Evolutionary conservation across 2,329 filamentous ascomycete genomes (phyloP), one percentile per base, ranked within the genome.

Genomic region (Diaporthe australafricana): DNA sequence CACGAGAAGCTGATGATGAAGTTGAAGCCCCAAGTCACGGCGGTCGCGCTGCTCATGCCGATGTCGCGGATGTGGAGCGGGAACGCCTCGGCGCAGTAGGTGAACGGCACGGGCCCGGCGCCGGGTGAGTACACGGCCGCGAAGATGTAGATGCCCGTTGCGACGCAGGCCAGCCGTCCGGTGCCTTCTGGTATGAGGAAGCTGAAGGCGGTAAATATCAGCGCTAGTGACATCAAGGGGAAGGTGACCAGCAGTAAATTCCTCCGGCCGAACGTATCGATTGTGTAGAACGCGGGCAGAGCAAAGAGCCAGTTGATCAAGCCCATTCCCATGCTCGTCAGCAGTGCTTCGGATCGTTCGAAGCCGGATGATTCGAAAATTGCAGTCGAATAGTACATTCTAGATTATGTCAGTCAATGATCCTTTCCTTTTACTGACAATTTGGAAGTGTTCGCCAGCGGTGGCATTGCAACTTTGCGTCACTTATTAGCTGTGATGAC

Each of bases 211-310:
- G 0, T 88, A 76, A 87, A 66, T 7, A 30, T 65, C 62, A 30
- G 62, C 16, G 30, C 47, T n/a, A 40, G 57, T 30, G 70, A 25
- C 70, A 71, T 71, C 52, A 68, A 27, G 7, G 70, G 70, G 52
- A 71, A 71, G 4, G 70, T 71, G 20, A 71, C 55, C 16, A 71
- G 70, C 38, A 71, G 30, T 5, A 62, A 5, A 9, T 62, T 62
- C 17, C 90, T 86, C 42, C 90, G 88, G n/a, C 90, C 90, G 74
- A 87, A 91, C 0, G 89, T 92, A 77, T 92, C 90, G 90, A 62
- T 62, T 6, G 57, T 92, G 84, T 86, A 90, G 74, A 91, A 84
- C 6, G 90, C 89, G 0, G 89, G 90, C 80, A 89, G 89, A n/a
- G 89, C 88, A 74, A 91, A 92, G 60, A 92, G 71, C 79, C 91